phyloP scores from a whole-genome alignment of 2,329 filamentous ascomycete species.

The Dothistroma septosporum region DNA sequence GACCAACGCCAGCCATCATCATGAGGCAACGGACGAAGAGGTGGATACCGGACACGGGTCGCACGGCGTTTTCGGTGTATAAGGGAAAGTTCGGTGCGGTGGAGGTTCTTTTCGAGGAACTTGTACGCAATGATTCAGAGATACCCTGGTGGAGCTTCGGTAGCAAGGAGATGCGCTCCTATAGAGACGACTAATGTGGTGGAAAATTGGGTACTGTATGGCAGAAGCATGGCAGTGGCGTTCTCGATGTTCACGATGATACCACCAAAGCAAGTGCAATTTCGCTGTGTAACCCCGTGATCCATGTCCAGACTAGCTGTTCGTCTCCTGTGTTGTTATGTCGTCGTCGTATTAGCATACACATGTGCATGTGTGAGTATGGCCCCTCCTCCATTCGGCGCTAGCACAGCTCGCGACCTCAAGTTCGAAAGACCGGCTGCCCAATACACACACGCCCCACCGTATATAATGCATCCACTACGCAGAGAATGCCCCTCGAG shows the following conservation, averaged over 20 bases:
- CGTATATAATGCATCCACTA: conserved; percentile 16
- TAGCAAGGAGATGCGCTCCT: not conserved
- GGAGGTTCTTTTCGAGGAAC: not conserved
- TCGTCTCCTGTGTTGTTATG: not conserved
- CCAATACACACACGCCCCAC: not conserved
- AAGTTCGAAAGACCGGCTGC: not conserved
- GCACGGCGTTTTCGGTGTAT: not conserved
- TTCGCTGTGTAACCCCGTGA: not conserved
- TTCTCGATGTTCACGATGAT: not conserved
- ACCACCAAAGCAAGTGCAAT: not conserved
- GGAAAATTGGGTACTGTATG: not conserved
- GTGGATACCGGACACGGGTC: not conserved
- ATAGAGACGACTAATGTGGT: conserved; percentile 1
- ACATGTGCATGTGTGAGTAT: not conserved
- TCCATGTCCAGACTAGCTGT: not conserved
- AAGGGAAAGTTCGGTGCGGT: not conserved
- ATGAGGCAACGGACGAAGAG: conserved; percentile 3
- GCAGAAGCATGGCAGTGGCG: not conserved
- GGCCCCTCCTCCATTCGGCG: not conserved
- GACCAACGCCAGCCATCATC: conserved; percentile 23
- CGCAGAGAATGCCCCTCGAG: conserved; percentile 58
- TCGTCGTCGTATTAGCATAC: not conserved
- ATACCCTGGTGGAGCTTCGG: not conserved
- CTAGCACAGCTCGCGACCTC: not conserved
- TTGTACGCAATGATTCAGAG: not conserved